These are phyloP conservation scores for Ogataea nitratoaversa DNA, from an alignment of 805 yeast species.

Conservation along the genomic window DNA sequence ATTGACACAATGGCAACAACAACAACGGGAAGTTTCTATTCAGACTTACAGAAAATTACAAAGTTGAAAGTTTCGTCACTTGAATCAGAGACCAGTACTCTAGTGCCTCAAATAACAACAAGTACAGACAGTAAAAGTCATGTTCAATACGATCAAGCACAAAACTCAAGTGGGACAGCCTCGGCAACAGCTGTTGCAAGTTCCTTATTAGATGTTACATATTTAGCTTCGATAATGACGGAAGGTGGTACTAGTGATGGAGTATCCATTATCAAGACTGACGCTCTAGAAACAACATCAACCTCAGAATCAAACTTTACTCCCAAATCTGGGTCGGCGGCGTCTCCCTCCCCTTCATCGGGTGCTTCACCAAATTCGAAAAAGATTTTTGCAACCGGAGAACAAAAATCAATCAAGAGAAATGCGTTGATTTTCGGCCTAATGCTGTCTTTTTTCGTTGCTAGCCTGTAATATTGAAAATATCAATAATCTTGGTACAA, in stretches of 20 bases:
- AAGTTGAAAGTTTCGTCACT: constrained; percentile 7
- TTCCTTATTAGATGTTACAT: neutral
- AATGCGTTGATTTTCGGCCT: neutral
- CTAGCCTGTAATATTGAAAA: neutral
- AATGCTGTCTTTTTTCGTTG: neutral
- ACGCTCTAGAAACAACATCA: neutral
- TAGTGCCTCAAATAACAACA: neutral
- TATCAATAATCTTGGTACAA: no score
- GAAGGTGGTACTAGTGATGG: neutral
- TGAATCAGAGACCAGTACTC: neutral
- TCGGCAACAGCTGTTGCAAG: neutral
- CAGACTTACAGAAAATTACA: constrained; percentile 18
- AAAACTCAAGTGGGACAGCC: neutral
- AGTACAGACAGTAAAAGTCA: neutral
- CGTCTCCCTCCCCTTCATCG: neutral
- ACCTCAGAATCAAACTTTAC: no score
- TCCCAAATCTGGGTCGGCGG: no score
- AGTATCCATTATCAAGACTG: neutral
- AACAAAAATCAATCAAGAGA: neutral
- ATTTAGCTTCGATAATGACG: neutral
- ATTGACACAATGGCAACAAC: constrained; percentile 2
- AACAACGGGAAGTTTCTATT: constrained; percentile 15
- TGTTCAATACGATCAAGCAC: neutral
- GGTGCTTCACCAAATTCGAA: neutral
- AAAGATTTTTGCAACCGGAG: neutral